Percentiles rank a stretch among this genome's conserved stretches.
Conservation (phyloP, 163 green algal species). For the Chlamydomonas reinhardtii region DNA sequence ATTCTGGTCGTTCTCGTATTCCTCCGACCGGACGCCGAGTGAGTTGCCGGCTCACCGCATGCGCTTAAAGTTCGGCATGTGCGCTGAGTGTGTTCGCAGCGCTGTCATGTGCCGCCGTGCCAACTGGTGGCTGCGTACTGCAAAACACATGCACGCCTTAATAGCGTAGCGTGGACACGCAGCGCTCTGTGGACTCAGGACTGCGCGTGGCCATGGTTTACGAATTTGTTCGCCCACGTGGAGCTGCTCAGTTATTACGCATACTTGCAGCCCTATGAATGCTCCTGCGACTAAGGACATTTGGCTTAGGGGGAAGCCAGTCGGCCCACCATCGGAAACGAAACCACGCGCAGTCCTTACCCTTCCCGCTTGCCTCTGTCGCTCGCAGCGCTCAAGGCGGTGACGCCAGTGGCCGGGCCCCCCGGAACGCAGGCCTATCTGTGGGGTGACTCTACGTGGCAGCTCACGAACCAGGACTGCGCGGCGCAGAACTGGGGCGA, state of each 20-base stretch:
- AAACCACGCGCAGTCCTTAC: not conserved
- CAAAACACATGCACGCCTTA: too few relatives aligned
- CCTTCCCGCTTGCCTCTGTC: not conserved
- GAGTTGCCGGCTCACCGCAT: not conserved
- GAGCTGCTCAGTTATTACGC: too few relatives aligned
- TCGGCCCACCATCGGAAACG: not conserved
- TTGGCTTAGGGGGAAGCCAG: not conserved
- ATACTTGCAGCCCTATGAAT: too few relatives aligned
- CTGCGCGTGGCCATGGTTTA: too few relatives aligned
- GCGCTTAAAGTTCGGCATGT: not conserved
- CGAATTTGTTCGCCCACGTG: too few relatives aligned
- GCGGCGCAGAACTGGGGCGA: not conserved
- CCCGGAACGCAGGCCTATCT: conserved; percentile 7
- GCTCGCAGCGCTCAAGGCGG: conserved; percentile 22
- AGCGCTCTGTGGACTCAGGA: too few relatives aligned
- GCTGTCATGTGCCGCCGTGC: too few relatives aligned
- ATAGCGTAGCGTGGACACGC: too few relatives aligned
- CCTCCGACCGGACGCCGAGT: conserved; percentile 37
- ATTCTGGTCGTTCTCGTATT: conserved; percentile 29
- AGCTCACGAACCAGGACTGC: conserved; percentile 24
- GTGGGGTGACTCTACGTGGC: conserved; percentile 12
- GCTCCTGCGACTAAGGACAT: too few relatives aligned
- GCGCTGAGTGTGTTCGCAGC: too few relatives aligned
- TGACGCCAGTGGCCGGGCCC: conserved; percentile 32
- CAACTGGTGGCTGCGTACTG: too few relatives aligned